phyloP scores from a whole-genome alignment of 2,329 filamentous ascomycete species.

The Rhinocladiella similis region DNA sequence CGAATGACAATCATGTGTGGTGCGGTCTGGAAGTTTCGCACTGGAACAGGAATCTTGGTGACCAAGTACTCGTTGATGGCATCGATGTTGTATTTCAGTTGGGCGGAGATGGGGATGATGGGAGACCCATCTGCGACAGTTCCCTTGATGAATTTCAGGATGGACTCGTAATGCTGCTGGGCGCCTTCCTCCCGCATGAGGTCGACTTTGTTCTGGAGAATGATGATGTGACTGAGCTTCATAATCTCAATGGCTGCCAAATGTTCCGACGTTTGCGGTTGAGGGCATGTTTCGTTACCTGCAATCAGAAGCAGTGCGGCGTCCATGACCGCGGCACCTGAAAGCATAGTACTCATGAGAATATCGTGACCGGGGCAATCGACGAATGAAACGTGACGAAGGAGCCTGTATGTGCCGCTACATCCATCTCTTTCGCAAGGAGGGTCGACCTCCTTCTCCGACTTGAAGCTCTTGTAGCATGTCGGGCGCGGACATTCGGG shows the following conservation, averaged over 20 bases:
- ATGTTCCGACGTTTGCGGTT: conserved; percentile 98
- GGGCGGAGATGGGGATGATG: conserved; percentile 94
- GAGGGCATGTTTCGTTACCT: conserved; percentile 96
- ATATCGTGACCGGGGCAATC: conserved; percentile 99
- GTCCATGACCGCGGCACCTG: conserved; percentile 98
- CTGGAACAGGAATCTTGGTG: conserved; percentile 88
- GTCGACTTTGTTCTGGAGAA: conserved; percentile 99
- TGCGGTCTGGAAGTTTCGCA: conserved; percentile 85
- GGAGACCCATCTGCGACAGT: conserved; percentile 94
- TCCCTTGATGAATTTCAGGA: conserved; percentile 96
- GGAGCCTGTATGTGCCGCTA: conserved; percentile 78
- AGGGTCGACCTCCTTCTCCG: conserved; percentile 97
- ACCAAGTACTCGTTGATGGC: conserved; percentile 95
- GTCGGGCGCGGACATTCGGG: conserved; percentile 85
- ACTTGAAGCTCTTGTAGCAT: conserved; percentile 97
- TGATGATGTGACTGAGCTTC: conserved; percentile 99
- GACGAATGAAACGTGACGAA: conserved; percentile 96
- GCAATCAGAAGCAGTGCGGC: conserved; percentile 93
- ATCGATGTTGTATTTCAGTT: conserved; percentile 99
- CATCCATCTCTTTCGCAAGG: conserved; percentile 94
- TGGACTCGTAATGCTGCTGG: conserved; percentile 91
- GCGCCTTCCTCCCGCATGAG: conserved; percentile 96
- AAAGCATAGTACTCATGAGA: conserved; percentile 99
- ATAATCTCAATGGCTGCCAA: conserved; percentile 99
- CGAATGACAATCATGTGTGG: conserved; percentile 99